Conservation (phyloP, 768 basidiomycete species). For the Cyclocybe aegerita region DNA sequence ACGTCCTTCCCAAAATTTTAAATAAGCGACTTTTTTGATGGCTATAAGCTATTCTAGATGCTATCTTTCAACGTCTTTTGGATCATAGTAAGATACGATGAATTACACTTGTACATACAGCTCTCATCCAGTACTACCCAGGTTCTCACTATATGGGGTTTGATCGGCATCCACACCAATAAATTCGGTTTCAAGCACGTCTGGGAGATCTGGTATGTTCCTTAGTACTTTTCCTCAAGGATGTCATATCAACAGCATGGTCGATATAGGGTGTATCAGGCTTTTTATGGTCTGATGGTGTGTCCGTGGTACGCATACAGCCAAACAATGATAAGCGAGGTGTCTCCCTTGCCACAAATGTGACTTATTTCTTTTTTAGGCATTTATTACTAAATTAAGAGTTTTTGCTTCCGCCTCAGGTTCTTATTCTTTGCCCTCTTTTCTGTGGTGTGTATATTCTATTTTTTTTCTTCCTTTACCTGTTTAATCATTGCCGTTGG, state of each 20-base stretch:
- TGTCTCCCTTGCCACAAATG: constrained; percentile 73
- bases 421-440: constrained; percentile 77
- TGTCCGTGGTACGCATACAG: constrained; percentile 84
- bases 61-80: constrained; percentile 69
- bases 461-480: background rate
- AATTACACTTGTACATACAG: background rate
- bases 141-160: constrained; percentile 72
- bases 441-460: constrained; percentile 48
- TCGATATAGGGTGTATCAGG: constrained; percentile 59
- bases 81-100: constrained; percentile 51
- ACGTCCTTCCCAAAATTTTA: constrained; percentile 8
- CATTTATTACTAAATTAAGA: background rate
- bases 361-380: constrained; percentile 23
- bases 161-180: constrained; percentile 72
- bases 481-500: background rate
- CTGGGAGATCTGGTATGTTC: constrained; percentile 71
- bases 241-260: background rate
- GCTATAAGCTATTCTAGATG: constrained; percentile 44
- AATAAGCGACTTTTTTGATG: background rate
- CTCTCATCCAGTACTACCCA: constrained; percentile 18
- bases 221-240: background rate
- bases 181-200: constrained; percentile 81
- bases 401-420: constrained; percentile 26
- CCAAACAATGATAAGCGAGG: constrained; percentile 82
- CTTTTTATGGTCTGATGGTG: constrained; percentile 69